A percentile compares a stretch with the other conserved stretches of the same genome.
phyloP scores from a whole-genome alignment of 2,329 filamentous ascomycete species.

The Huntiella omanensis region DNA sequence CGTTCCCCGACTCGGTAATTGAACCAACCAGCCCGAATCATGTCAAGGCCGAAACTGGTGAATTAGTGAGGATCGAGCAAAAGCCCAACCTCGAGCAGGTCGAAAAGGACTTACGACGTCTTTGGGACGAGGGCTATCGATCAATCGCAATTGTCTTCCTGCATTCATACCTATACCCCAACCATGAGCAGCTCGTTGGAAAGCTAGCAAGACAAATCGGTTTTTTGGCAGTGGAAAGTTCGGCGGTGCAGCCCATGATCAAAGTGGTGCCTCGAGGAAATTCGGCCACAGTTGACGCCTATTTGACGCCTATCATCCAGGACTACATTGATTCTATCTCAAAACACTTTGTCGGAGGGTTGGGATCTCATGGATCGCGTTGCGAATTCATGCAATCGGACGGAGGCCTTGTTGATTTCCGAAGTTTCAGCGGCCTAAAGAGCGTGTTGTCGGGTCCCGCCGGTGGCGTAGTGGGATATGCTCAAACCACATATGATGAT shows the following conservation, averaged over 20 bases:
- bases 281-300: constrained; percentile 25
- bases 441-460: constrained; percentile 80
- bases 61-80: constrained; percentile 47
- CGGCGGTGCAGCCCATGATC: constrained; percentile 23
- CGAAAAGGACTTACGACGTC: constrained; percentile 33
- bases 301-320: constrained; percentile 24
- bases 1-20: constrained; percentile 36
- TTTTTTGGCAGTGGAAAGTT: constrained; percentile 16
- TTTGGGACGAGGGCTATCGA: constrained; percentile 47
- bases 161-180: constrained; percentile 81
- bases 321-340: constrained; percentile 23
- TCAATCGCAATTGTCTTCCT: constrained; percentile 82
- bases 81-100: constrained; percentile 37
- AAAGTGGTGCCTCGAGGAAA: constrained; percentile 26
- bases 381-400: constrained; percentile 96
- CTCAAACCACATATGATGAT: constrained; percentile 74
- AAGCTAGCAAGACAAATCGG: constrained; percentile 62
- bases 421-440: constrained; percentile 65
- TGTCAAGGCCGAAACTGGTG: constrained; percentile 46
- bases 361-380: constrained; percentile 65
- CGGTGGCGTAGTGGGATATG: constrained; percentile 86
- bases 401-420: constrained; percentile 53
- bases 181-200: constrained; percentile 65
- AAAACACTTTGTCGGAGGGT: constrained; percentile 49
- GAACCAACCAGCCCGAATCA: constrained; percentile 57